Percentiles rank a stretch among this genome's conserved stretches.
Conservation (phyloP, 345 rosid genomes). For the Linum lewisii region DNA sequence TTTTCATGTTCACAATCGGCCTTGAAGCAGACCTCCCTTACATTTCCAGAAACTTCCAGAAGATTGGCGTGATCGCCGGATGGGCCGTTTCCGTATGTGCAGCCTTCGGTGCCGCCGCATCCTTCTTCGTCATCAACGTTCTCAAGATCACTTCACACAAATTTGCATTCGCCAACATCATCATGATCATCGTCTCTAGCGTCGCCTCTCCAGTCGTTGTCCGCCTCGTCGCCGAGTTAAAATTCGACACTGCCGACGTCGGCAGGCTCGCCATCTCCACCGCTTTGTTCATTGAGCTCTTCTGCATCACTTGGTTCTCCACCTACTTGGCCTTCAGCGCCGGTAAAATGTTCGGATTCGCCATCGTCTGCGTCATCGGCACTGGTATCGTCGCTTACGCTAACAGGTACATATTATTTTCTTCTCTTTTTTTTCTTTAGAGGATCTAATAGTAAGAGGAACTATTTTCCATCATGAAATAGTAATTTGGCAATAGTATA, state of each 20-base stretch:
- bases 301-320: constrained; percentile 2
- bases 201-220: neutral
- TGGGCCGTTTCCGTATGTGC: neutral
- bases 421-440: neutral
- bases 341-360: neutral
- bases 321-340: neutral
- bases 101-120: neutral
- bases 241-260: neutral
- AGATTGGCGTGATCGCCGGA: neutral
- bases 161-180: neutral
- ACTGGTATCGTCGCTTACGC: neutral
- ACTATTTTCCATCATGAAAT: neutral
- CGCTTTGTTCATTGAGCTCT: neutral
- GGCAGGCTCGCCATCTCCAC: constrained; percentile 4
- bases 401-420: neutral
- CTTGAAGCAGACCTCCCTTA: constrained; percentile 4
- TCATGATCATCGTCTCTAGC: constrained; percentile 5
- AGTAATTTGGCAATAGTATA: no score
- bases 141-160: neutral
- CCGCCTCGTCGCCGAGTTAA: constrained; percentile 5
- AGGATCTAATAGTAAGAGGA: neutral
- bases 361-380: neutral
- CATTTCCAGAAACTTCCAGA: neutral
- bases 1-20: constrained; percentile 7
- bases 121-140: constrained; percentile 3